Percentiles rank a stretch among this genome's conserved stretches.
phyloP scores from a whole-genome alignment of 2,329 filamentous ascomycete species.

The Fusarium euwallaceae region DNA sequence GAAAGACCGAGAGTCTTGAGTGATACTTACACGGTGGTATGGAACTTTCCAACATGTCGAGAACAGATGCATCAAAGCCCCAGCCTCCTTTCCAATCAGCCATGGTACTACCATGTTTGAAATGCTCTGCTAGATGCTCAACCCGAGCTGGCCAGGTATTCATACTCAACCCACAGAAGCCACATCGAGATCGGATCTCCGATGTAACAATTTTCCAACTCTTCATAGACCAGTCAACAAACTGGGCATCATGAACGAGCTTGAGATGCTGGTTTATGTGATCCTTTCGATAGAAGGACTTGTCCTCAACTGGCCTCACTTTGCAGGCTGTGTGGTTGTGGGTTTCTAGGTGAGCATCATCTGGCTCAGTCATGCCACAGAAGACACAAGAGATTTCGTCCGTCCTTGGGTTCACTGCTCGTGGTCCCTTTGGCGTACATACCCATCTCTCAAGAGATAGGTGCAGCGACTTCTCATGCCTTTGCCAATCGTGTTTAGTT shows the following conservation, averaged over 20 bases:
- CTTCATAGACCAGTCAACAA: background rate
- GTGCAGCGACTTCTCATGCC: background rate
- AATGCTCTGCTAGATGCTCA: background rate
- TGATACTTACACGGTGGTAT: background rate
- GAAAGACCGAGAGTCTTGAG: background rate
- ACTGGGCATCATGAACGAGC: background rate
- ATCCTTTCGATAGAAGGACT: background rate
- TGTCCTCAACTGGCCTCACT: background rate
- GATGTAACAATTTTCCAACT: background rate
- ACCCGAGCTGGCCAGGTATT: background rate
- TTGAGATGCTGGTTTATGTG: background rate
- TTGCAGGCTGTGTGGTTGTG: background rate
- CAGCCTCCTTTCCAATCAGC: background rate
- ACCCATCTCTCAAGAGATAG: background rate
- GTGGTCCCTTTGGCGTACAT: background rate
- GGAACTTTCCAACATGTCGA: background rate
- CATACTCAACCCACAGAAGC: background rate
- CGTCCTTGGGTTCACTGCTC: background rate
- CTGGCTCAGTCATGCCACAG: background rate
- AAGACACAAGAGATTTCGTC: background rate
- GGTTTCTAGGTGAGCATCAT: background rate
- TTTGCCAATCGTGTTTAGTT: background rate
- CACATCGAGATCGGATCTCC: background rate
- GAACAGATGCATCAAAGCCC: background rate
- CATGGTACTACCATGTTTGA: background rate